Percentiles rank a stretch among this genome's conserved stretches.
Conservation (phyloP, 768 basidiomycete species). For the Cytidiella melzeri region DNA sequence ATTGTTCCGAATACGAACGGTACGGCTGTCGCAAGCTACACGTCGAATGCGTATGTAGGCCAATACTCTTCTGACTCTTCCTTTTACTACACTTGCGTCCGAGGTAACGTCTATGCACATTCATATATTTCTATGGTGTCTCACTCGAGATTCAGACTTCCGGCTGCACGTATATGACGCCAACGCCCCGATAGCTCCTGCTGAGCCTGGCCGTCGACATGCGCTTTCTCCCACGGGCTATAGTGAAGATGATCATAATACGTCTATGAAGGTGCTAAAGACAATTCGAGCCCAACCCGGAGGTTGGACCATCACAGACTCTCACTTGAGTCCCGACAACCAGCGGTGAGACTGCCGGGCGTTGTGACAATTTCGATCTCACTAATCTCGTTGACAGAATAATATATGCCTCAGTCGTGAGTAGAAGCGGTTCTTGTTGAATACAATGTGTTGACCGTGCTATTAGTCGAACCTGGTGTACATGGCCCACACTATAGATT, state of each 20-base stretch:
- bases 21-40: conserved; percentile 69
- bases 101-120: conserved; percentile 44
- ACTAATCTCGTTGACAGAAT: conserved; percentile 46
- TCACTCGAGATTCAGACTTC: conserved; percentile 53
- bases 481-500: conserved; percentile 67
- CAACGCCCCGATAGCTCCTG: conserved; percentile 33
- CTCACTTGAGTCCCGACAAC: conserved; percentile 84
- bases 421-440: conserved; percentile 12
- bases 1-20: conserved; percentile 77
- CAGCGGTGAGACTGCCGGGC: conserved; percentile 72
- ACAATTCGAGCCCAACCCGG: conserved; percentile 72
- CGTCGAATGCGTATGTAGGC: conserved; percentile 74
- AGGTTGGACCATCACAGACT: conserved; percentile 93
- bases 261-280: conserved; percentile 46
- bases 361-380: too few relatives aligned
- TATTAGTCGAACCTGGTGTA: conserved; percentile 64
- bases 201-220: conserved; percentile 2
- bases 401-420: conserved; percentile 88
- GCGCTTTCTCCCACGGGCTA: background rate
- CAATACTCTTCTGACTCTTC: conserved; percentile 83
- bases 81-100: conserved; percentile 90
- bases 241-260: conserved; percentile 37
- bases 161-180: conserved; percentile 85
- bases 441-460: background rate
- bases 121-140: background rate